Percentiles rank a stretch among this genome's conserved stretches.
Evolutionary conservation across 2,329 filamentous ascomycete genomes (phyloP).

Genomic region (Colletotrichum liriopes): DNA sequence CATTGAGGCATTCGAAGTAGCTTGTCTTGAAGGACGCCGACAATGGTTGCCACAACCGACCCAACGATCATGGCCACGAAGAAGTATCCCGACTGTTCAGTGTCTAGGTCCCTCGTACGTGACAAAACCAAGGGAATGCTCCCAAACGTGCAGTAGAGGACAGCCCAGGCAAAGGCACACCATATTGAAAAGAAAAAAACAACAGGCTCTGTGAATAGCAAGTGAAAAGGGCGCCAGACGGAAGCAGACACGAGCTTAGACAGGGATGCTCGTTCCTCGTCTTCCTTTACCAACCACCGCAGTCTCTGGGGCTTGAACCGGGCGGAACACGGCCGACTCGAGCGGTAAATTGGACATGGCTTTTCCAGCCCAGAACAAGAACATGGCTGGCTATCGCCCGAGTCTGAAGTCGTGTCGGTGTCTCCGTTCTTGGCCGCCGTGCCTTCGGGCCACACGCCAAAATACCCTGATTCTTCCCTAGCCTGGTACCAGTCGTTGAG

Average conservation of each 20-base stretch:
- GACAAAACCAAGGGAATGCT: slow-evolving; percentile 85
- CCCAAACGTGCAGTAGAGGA: slow-evolving; percentile 88
- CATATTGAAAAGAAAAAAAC: slow-evolving; percentile 92
- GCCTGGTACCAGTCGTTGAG: slow-evolving; percentile 86
- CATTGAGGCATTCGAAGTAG: slow-evolving; percentile 66
- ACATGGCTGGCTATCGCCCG: slow-evolving; percentile 23
- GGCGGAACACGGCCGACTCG: slow-evolving; percentile 18
- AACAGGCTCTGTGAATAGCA: slow-evolving; percentile 82
- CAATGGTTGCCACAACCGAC: slow-evolving; percentile 74
- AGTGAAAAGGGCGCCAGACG: slow-evolving; percentile 82
- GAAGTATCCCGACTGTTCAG: slow-evolving; percentile 76
- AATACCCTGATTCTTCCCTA: slow-evolving; percentile 76
- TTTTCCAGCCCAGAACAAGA: slow-evolving; percentile 28
- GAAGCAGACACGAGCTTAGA: slow-evolving; percentile 81
- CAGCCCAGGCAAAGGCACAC: slow-evolving; percentile 91
- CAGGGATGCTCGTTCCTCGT: slow-evolving; percentile 82
- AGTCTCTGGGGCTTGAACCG: slow-evolving; percentile 63
- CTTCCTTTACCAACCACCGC: slow-evolving; percentile 84
- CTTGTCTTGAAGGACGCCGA: slow-evolving; percentile 82
- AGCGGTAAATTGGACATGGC: slow-evolving; percentile 11
- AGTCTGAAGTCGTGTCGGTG: slow-evolving; percentile 12
- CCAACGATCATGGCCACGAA: slow-evolving; percentile 77
- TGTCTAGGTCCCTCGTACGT: slow-evolving; percentile 76
- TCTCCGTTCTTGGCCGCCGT: slow-evolving; percentile 27
- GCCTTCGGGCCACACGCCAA: slow-evolving; percentile 60